phyloP scores from a whole-genome alignment of 2,329 filamentous ascomycete genomes.

The Trichoderma sp. region DNA sequence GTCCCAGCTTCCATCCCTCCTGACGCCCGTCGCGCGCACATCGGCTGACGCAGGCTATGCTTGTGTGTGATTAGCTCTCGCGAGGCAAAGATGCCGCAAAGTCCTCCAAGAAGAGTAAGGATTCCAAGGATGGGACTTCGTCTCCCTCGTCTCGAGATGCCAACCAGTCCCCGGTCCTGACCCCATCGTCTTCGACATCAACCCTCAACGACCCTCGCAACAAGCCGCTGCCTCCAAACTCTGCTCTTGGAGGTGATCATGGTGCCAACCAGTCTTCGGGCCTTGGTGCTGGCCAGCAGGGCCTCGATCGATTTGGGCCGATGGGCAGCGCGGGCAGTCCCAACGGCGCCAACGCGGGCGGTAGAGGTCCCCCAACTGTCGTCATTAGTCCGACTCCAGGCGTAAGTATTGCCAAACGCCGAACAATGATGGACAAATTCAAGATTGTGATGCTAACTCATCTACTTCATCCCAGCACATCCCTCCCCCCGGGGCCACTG shows the following conservation, averaged over 20 bases:
- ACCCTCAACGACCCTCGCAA: conserved; percentile 82
- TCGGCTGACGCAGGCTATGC: conserved; percentile 14
- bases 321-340: conserved; percentile 40
- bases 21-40: conserved; percentile 25
- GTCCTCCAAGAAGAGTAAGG: conserved; percentile 75
- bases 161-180: conserved; percentile 65
- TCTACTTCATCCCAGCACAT: conserved; percentile 63
- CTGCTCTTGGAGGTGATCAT: conserved; percentile 48
- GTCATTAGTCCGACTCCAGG: conserved; percentile 94
- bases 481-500: conserved; percentile 86
- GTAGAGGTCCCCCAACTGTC: conserved; percentile 74
- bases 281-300: conserved; percentile 41
- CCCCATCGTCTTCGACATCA: conserved; percentile 86
- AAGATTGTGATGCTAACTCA: conserved; percentile 3
- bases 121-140: conserved; percentile 73
- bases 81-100: conserved; percentile 86
- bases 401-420: conserved; percentile 54
- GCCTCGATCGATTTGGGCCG: conserved; percentile 47
- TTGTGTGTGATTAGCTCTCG: conserved; percentile 67
- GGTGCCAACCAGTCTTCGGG: conserved; percentile 44
- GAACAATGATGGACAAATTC: background rate
- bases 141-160: conserved; percentile 68
- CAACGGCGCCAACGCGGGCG: conserved; percentile 39
- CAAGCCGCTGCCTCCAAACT: conserved; percentile 70
- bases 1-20: conserved; percentile 20